Evolutionary conservation across 1,284 basidiomycete genomes (phyloP).

Genomic region (Marasmius oreades): DNA sequence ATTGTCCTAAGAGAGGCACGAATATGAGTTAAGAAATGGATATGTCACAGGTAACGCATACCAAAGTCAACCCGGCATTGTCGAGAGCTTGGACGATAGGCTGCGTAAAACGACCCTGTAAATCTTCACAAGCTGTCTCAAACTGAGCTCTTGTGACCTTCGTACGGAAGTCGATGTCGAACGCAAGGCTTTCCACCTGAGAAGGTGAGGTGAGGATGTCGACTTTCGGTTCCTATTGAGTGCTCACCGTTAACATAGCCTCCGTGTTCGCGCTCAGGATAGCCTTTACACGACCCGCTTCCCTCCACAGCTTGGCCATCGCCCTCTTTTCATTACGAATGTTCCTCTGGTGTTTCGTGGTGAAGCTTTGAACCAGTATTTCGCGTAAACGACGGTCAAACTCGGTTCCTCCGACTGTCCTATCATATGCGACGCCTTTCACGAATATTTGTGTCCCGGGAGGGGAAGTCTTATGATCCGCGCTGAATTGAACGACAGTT

Average conservation of each 20-base stretch:
- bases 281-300: slow-evolving; percentile 88
- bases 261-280: slow-evolving; percentile 93
- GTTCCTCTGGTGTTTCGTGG: slow-evolving; percentile 61
- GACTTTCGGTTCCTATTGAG: slow-evolving; percentile 9
- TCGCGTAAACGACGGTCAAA: slow-evolving; percentile 85
- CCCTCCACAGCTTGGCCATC: slow-evolving; percentile 92
- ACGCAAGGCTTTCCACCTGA: slow-evolving; percentile 83
- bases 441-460: slow-evolving; percentile 74
- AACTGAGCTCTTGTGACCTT: slow-evolving; percentile 77
- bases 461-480: slow-evolving; percentile 53
- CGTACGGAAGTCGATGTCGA: slow-evolving; percentile 88
- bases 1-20: slow-evolving; percentile 46
- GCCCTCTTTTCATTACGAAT: slow-evolving; percentile 76
- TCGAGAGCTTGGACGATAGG: slow-evolving; percentile 80
- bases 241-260: slow-evolving; percentile 63
- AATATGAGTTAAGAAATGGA: background rate
- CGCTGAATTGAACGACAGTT: slow-evolving; percentile 79
- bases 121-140: slow-evolving; percentile 67
- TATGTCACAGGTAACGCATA: slow-evolving; percentile 24
- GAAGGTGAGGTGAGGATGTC: slow-evolving; percentile 8
- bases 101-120: slow-evolving; percentile 59
- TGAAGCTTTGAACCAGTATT: slow-evolving; percentile 76
- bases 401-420: slow-evolving; percentile 75
- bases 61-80: slow-evolving; percentile 66
- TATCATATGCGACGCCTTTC: slow-evolving; percentile 78